phyloP scores from a whole-genome alignment of 2,329 filamentous ascomycete genomes.

The Ophiognomonia clavigignenti-juglandacearum region DNA sequence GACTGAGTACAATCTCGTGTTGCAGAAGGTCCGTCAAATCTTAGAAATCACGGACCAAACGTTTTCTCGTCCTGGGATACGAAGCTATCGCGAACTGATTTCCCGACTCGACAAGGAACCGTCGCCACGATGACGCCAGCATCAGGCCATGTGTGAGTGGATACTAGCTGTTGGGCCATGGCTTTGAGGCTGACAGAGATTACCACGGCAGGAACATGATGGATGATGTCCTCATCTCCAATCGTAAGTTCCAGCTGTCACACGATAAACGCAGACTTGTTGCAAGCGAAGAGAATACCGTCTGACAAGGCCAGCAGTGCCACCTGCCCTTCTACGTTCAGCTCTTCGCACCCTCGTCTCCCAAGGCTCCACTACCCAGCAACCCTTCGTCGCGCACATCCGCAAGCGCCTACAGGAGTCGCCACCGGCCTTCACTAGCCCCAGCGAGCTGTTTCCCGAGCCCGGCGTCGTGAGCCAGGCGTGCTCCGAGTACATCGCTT shows the following conservation, averaged over 20 bases:
- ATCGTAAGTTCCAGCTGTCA: slow-evolving; percentile 21
- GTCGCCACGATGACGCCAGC: background rate
- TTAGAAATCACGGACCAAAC: too few species aligned
- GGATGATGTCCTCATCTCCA: slow-evolving; percentile 36
- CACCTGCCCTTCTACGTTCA: slow-evolving; percentile 28
- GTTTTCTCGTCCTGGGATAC: too few species aligned
- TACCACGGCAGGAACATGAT: slow-evolving; percentile 30
- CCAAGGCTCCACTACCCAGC: slow-evolving; percentile 24
- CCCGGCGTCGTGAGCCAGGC: slow-evolving; percentile 19
- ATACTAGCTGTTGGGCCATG: background rate
- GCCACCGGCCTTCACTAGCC: slow-evolving; percentile 18
- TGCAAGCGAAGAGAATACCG: background rate
- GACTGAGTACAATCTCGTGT: too few species aligned
- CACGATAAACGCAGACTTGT: background rate
- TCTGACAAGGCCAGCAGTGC: slow-evolving; percentile 19
- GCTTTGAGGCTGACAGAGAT: background rate
- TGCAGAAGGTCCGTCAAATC: too few species aligned
- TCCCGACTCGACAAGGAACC: too few species aligned
- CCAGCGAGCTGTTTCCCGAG: slow-evolving; percentile 22
- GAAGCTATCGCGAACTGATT: too few species aligned
- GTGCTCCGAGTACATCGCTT: slow-evolving; percentile 25
- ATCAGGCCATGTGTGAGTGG: slow-evolving; percentile 9
- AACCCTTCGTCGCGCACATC: slow-evolving; percentile 31
- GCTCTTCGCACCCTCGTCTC: slow-evolving; percentile 28
- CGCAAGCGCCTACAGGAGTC: slow-evolving; percentile 23